phyloP scores from a whole-genome alignment of 2,329 filamentous ascomycete species.

The Apiospora aurea region DNA sequence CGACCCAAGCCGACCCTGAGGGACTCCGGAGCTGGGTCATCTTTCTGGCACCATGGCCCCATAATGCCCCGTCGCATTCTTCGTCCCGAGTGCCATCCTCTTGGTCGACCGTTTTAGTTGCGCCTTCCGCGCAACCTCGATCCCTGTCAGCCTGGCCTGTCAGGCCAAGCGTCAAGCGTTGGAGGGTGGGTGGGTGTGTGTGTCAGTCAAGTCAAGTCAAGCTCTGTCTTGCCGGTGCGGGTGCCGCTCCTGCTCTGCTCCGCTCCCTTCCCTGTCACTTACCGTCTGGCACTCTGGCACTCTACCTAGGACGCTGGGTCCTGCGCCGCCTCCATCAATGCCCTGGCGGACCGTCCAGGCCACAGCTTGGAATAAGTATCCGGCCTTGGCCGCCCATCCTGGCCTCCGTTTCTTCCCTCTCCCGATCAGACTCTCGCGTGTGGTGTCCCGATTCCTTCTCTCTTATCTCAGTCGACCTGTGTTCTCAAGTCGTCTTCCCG shows the following conservation, averaged over 20 bases:
- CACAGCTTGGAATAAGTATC: constrained; percentile 2
- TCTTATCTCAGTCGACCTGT: constrained; percentile 27
- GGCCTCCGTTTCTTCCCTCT: constrained; percentile 5
- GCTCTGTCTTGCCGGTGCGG: background rate
- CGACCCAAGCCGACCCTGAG: background rate
- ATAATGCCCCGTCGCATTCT: constrained; percentile 24
- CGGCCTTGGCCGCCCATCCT: constrained; percentile 7
- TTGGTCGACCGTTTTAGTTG: constrained; percentile 25
- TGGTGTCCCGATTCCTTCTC: constrained; percentile 27
- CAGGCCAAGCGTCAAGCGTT: constrained; percentile 24
- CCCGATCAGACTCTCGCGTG: constrained; percentile 16
- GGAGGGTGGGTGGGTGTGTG: constrained; percentile 3
- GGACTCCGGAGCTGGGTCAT: background rate
- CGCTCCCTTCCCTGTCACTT: constrained; percentile 6
- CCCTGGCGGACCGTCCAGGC: background rate
- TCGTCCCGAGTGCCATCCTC: constrained; percentile 15
- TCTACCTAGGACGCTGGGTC: too few relatives aligned
- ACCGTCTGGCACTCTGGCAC: background rate
- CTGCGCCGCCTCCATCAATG: constrained; percentile 5
- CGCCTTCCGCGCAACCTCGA: constrained; percentile 10
- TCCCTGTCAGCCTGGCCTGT: constrained; percentile 21
- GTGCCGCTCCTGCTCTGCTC: background rate
- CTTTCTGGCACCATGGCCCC: constrained; percentile 23
- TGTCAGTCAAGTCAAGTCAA: background rate
- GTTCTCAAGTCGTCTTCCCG: constrained; percentile 25